Conservation (phyloP, 805 yeast genomes). For the Sugiyamaella marilandica region DNA sequence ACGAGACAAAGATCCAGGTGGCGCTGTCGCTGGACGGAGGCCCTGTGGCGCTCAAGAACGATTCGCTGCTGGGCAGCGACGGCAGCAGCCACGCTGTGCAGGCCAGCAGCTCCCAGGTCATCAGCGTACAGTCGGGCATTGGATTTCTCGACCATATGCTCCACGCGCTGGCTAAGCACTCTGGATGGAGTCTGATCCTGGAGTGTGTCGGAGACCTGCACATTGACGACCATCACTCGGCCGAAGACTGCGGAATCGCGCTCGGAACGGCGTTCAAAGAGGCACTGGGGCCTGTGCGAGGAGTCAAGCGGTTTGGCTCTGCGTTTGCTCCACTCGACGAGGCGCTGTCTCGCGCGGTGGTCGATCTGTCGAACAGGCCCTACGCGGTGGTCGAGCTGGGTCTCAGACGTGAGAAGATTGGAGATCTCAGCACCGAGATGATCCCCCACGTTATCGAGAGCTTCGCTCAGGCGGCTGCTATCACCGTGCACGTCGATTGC, state of each 20-base stretch:
- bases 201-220: conserved; percentile 93
- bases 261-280: conserved; percentile 83
- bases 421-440: conserved; percentile 92
- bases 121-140: conserved; percentile 82
- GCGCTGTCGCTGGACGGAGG: conserved; percentile 87
- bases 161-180: conserved; percentile 93
- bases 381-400: conserved; percentile 87
- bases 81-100: conserved; percentile 53
- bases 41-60: conserved; percentile 47
- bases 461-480: conserved; percentile 86
- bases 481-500: conserved; percentile 93
- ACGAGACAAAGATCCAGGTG: conserved; percentile 90
- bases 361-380: conserved; percentile 90
- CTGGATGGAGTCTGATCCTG: conserved; percentile 89
- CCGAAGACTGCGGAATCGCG: conserved; percentile 94
- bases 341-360: conserved; percentile 93
- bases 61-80: conserved; percentile 47
- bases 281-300: conserved; percentile 84
- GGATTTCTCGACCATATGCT: conserved; percentile 97
- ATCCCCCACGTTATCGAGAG: conserved; percentile 95
- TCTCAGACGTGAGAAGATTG: conserved; percentile 85
- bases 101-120: conserved; percentile 62
- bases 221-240: conserved; percentile 95
- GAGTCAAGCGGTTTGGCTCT: conserved; percentile 86
- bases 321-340: conserved; percentile 97